Base-by-base conservation (phyloP, 1,139 yeast species). In the Sugiyamaella castrensis region DNA sequence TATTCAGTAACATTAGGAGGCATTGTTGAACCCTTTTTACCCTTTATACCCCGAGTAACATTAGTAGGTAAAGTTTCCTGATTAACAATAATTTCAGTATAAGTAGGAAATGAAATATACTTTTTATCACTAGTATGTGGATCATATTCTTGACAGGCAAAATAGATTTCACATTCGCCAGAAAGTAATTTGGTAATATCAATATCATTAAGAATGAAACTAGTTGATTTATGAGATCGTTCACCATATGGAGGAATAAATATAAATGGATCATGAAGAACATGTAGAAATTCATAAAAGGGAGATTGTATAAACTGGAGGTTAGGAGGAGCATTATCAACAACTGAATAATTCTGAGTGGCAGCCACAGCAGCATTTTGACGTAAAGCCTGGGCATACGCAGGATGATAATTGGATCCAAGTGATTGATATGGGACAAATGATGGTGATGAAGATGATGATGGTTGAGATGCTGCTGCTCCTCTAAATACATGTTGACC, bases 1-100 rank as follows among this genome's bases (percentile, higher is more conserved):
- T 46, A 45, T 16, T 53, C 53, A 1, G 72, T 69, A 30, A 71
- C 38, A 47, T 72, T 72, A 0, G 67, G 70, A 1, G 76, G 74
- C 39, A 60, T 56, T 2, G 72, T 64, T 0, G 74, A 66, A 2
- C 75, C 75, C 0, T 65, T 65, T 44, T 61, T 60, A 30, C 69
- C 69, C 46, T 68, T 67, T 19, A 72, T 54, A 3, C 75, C 76
- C 4, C 71, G 56, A 2, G 64, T 46, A 2, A 61, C 51, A 41
- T 63, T 63, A 2, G 60, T 62, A 11, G 53, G 55, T 11, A 68
- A 49, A 4, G 46, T 55, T 27, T 51, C 47, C 12, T 51, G 51
- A 50, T 65, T 61, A 13, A 65, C 50, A 13, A 34, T 41, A 12
- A 61, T 30, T 32, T 61, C 65, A 15, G 54, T 46, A 29, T 53